Percentiles rank a stretch among this genome's conserved stretches.
These are phyloP conservation scores for Stemphylium beticola DNA, from an alignment of 2,329 filamentous ascomycete species.

Conservation along the genomic window DNA sequence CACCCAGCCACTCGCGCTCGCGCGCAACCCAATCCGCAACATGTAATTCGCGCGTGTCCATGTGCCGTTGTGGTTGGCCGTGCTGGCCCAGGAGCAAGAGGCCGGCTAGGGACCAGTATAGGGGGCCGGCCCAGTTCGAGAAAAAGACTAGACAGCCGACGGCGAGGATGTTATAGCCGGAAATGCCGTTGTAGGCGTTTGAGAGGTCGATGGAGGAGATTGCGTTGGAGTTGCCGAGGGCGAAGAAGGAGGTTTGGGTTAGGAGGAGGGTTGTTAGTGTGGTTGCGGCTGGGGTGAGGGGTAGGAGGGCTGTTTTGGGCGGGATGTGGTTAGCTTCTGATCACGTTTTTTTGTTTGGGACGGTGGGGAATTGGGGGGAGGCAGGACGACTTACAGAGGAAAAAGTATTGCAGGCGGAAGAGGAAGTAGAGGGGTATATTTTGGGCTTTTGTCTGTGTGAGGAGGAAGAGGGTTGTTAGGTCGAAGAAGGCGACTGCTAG, in stretches of 20 bases:
- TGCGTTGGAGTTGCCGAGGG: slow-evolving; percentile 87
- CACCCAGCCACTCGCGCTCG: slow-evolving; percentile 36
- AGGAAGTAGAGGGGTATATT: slow-evolving; percentile 87
- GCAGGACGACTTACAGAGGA: slow-evolving; percentile 49
- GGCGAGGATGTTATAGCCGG: slow-evolving; percentile 76
- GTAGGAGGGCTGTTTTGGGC: slow-evolving; percentile 42
- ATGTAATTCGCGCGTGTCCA: slow-evolving; percentile 24
- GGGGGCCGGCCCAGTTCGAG: slow-evolving; percentile 87
- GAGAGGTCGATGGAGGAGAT: slow-evolving; percentile 96
- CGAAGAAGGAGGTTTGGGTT: slow-evolving; percentile 85
- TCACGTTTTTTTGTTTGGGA: not conserved
- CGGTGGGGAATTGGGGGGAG: slow-evolving; percentile 41
- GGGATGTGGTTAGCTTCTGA: not conserved
- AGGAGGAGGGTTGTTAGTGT: slow-evolving; percentile 76
- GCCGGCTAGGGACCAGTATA: slow-evolving; percentile 81
- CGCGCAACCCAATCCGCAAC: slow-evolving; percentile 38
- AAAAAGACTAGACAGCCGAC: slow-evolving; percentile 86
- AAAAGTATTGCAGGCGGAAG: slow-evolving; percentile 68
- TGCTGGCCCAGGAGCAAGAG: slow-evolving; percentile 58
- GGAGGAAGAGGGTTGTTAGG: slow-evolving; percentile 76
- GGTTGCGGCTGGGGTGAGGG: slow-evolving; percentile 61
- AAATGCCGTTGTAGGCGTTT: slow-evolving; percentile 91
- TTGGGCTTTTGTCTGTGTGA: slow-evolving; percentile 84
- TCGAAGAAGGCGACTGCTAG: slow-evolving; percentile 61
- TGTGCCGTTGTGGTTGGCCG: slow-evolving; percentile 22